Evolutionary conservation across 345 rosid genomes (phyloP), one percentile per base, ranked within the genome.

Genomic region (Camelina hispida): DNA sequence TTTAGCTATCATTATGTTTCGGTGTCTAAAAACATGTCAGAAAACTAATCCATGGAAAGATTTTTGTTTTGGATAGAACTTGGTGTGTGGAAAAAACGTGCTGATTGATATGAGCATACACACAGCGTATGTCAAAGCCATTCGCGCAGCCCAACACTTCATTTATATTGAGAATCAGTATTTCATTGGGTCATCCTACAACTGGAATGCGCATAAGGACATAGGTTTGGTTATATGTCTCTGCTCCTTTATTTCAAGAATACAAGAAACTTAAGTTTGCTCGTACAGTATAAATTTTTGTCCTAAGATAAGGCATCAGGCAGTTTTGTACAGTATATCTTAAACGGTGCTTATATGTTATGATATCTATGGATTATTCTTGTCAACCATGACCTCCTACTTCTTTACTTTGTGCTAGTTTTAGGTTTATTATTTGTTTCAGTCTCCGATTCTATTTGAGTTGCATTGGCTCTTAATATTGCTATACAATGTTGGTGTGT

Each of bases 61-160:
- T 70, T 32, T 70, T 40, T 38, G 37, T 81, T 67, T 68, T 30
- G 63, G 34, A 74, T 83, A 93, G 98, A 93, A 93, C 65, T 76
- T 93, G 81, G 82, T 84, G 12, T 88, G 97, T 32, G 98, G 96
- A 72, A 93, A 93, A 85, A 89, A 91, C 67, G 81, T 91, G 15
- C 83, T 93, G 37, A 91, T 93, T 73, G 98, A 93, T 78, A 85
- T 82, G 88, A 89, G 98, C 80, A 89, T 93, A 81, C 97, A 93
- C 73, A 77, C 91, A 25, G 97, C 98, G 17, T 93, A 93, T 64
- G 83, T 93, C 20, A 79, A 93, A 38, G 97, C 98, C 68, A 93
- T 93, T 79, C 93, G 96, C 16, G 68, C 91, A 42, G 98, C 98
- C 16, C 90, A 93, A 73, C 87, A 86, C 77, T 93, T 89, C 80